Base-by-base conservation (phyloP, 345 rosid species). In the Euphorbia lathyris region DNA sequence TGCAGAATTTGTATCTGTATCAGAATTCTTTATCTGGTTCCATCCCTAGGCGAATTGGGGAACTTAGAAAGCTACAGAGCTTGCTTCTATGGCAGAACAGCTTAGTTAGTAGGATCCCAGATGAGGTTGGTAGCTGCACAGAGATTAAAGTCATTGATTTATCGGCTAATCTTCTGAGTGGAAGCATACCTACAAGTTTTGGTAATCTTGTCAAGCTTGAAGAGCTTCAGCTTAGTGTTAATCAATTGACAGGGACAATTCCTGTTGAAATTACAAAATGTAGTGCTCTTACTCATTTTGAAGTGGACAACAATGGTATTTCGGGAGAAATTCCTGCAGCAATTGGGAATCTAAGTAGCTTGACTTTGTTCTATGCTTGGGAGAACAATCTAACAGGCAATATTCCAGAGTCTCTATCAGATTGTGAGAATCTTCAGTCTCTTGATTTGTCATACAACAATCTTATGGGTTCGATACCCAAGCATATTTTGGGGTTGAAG, bases 331-430 rank as follows among this genome's bases (percentile, higher is more conserved):
- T 94, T 72, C 97, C 98, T 11, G 72, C 67, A 22, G 51, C 50
- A 40, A 82, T 93, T 4, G 96, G 97, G 10, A 82, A 81, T 61
- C 69, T 91, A 30, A 87, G 64, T 75, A 82, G 93, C 82, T 74
- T 94, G 87, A 88, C 84, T 43, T 78, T 88, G 60, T 90, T 94
- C 79, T 94, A 90, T 68, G 92, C 97, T 38, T 94, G 98, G 98
- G 83, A 87, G 80, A 94, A 94, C 77, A 84, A 79, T 76, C 84
- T 94, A 40, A 87, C 95, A 13, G 96, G 98, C 25, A 83, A 69
- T 13, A 79, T 94, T 32, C 98, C 96, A 0, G 82, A 76, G 74
- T 84, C 90, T 58, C 78, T 91, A 30, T 83, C 96, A 7, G 78
- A 76, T 66, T 91, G 98, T 57, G 67, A 63, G 77, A 86, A 88